Percentiles rank a stretch among this genome's conserved stretches.
Evolutionary conservation across 2,329 filamentous ascomycete genomes (phyloP).

Genomic region (Cercospora zeae-maydis): DNA sequence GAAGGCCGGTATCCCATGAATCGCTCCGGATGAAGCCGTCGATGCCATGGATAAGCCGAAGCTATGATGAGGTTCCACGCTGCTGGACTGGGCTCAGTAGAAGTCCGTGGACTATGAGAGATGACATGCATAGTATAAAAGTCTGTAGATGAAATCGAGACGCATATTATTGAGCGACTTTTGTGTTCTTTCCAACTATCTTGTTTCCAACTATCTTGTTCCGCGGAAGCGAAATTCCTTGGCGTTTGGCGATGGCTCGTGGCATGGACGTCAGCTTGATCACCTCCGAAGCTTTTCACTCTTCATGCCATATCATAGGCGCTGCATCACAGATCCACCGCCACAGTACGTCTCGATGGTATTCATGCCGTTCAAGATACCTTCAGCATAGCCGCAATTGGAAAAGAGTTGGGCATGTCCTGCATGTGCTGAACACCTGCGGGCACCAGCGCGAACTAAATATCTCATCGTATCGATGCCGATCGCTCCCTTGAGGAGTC

Average conservation of each 20-base stretch:
- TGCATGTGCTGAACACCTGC: no score
- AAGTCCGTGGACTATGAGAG: constrained; percentile 8
- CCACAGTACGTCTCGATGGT: no score
- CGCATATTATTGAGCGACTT: not conserved
- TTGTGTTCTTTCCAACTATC: not conserved
- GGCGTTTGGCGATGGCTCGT: not conserved
- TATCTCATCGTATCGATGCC: no score
- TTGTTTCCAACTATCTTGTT: not conserved
- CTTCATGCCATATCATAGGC: no score
- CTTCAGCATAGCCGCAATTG: no score
- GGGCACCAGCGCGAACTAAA: no score
- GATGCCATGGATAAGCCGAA: constrained; percentile 6
- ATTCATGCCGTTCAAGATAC: no score
- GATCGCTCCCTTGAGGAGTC: no score
- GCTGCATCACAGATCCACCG: no score
- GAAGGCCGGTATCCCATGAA: constrained; percentile 45
- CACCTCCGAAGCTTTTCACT: no score
- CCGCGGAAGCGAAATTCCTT: not conserved
- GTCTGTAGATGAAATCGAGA: constrained; percentile 11
- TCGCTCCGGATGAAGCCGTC: not conserved
- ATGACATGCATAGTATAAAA: constrained; percentile 8
- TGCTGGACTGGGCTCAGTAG: constrained; percentile 7
- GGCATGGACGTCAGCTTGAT: no score
- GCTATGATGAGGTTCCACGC: constrained; percentile 11
- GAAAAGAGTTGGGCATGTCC: no score